phyloP scores from a whole-genome alignment of 371 early-diverging fungal species.

The Rhizopus delemar region DNA sequence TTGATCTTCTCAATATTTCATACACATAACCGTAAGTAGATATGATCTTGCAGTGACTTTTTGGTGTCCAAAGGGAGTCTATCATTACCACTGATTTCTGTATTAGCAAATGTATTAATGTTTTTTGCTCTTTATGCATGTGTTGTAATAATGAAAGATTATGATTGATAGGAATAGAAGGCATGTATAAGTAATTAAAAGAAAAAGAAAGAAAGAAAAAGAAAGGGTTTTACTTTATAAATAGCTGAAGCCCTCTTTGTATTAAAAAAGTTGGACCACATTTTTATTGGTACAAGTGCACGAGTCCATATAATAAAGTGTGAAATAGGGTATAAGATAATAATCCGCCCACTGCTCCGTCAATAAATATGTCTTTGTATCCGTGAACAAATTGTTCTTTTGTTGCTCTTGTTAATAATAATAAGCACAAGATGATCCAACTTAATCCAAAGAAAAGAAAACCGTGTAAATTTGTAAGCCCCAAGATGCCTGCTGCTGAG shows the following conservation, averaged over 20 bases:
- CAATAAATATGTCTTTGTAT: constrained; percentile 56
- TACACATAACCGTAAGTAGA: constrained; percentile 58
- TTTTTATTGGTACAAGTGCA: constrained; percentile 75
- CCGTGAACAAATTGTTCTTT: constrained; percentile 50
- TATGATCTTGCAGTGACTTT: constrained; percentile 25
- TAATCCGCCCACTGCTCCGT: constrained; percentile 73
- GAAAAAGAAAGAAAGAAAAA: background rate
- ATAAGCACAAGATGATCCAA: constrained; percentile 58
- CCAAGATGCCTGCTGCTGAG: constrained; percentile 78
- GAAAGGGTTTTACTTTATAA: background rate
- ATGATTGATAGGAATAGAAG: no score
- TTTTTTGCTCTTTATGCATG: no score
- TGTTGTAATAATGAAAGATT: no score
- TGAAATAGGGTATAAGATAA: constrained; percentile 81
- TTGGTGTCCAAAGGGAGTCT: no score
- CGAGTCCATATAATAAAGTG: constrained; percentile 82
- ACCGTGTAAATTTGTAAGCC: constrained; percentile 68
- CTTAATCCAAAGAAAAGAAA: constrained; percentile 75
- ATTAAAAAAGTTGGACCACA: no score
- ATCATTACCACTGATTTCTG: no score
- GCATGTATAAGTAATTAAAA: no score
- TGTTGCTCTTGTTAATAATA: constrained; percentile 45
- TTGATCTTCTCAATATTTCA: constrained; percentile 71
- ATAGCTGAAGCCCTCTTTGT: no score
- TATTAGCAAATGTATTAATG: no score